Conservation (phyloP, 495 filamentous ascomycete species). For the Aeminium ludgeri region DNA sequence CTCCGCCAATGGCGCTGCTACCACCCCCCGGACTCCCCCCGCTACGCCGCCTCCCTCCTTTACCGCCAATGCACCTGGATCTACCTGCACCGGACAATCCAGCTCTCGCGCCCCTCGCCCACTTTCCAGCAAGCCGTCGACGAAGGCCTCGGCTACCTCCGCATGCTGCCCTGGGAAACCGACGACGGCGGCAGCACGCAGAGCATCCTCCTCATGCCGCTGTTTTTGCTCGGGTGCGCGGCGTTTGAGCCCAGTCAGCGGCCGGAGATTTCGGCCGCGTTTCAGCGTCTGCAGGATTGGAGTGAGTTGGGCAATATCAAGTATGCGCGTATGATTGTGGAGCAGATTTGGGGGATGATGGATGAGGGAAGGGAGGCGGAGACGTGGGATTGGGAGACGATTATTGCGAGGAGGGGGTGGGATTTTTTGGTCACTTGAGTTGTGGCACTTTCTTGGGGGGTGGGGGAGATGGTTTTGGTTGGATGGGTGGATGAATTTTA, state of each 20-base stretch:
- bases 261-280: slow-evolving; percentile 48
- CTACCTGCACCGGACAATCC: slow-evolving; percentile 73
- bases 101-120: slow-evolving; percentile 49
- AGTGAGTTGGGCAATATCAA: slow-evolving; percentile 70
- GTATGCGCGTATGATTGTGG: slow-evolving; percentile 55
- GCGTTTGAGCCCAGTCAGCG: slow-evolving; percentile 56
- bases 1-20: slow-evolving; percentile 61
- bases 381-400: slow-evolving; percentile 80
- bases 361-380: slow-evolving; percentile 51
- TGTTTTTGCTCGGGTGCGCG: slow-evolving; percentile 76
- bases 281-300: slow-evolving; percentile 55
- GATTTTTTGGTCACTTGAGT: slow-evolving; percentile 61
- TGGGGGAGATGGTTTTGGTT: too few relatives aligned
- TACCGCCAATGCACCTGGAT: slow-evolving; percentile 88
- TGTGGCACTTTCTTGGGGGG: too few relatives aligned
- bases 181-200: slow-evolving; percentile 34
- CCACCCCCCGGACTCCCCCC: slow-evolving; percentile 50
- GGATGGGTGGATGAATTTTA: too few relatives aligned
- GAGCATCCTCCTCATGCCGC: slow-evolving; percentile 71
- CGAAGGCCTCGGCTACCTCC: slow-evolving; percentile 49
- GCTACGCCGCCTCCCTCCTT: slow-evolving; percentile 59
- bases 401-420: slow-evolving; percentile 57
- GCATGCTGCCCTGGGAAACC: slow-evolving; percentile 43
- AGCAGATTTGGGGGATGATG: slow-evolving; percentile 72
- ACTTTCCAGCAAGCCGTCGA: slow-evolving; percentile 51